Conservation (phyloP, 2,329 filamentous ascomycete species). For the Dichotomopilus funicola region DNA sequence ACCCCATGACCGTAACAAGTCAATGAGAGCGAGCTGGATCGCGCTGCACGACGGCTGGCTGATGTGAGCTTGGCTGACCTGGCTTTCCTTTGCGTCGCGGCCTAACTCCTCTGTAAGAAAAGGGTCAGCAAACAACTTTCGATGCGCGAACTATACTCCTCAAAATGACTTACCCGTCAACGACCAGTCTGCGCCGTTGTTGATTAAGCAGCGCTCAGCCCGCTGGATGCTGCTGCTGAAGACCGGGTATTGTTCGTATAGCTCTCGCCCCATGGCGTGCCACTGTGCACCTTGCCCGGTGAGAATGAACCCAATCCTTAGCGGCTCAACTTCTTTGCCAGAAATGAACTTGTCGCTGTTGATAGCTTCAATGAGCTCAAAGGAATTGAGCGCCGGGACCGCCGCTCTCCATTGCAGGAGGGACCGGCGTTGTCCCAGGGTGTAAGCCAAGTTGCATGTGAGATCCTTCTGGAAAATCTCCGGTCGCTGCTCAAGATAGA, state of each 20-base stretch:
- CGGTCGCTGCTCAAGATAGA: slow-evolving; percentile 37
- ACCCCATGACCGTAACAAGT: slow-evolving; percentile 30
- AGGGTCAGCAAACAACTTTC: background rate
- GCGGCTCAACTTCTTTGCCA: slow-evolving; percentile 33
- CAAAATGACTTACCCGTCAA: slow-evolving; percentile 22
- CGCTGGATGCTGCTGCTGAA: slow-evolving; percentile 32
- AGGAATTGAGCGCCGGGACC: slow-evolving; percentile 37
- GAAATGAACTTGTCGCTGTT: slow-evolving; percentile 32
- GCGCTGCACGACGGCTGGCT: slow-evolving; percentile 31
- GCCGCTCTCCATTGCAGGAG: slow-evolving; percentile 39
- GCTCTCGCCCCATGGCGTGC: slow-evolving; percentile 37
- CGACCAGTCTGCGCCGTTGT: slow-evolving; percentile 31
- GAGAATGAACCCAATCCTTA: slow-evolving; percentile 36
- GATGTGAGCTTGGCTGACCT: slow-evolving; percentile 33
- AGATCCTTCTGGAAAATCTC: slow-evolving; percentile 40
- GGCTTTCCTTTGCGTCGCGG: slow-evolving; percentile 30
- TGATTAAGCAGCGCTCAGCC: slow-evolving; percentile 29
- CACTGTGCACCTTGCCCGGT: slow-evolving; percentile 38
- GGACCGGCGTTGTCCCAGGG: slow-evolving; percentile 39
- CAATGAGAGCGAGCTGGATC: slow-evolving; percentile 36
- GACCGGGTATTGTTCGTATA: slow-evolving; percentile 33
- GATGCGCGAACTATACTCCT: background rate
- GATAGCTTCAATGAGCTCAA: slow-evolving; percentile 39
- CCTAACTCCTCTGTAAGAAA: slow-evolving; percentile 29
- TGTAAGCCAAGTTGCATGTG: slow-evolving; percentile 43